Percentiles rank a stretch among this genome's conserved stretches.
These are phyloP conservation scores for Termitomyces sp. DNA, from an alignment of 768 basidiomycete genomes.

Conservation along the genomic window DNA sequence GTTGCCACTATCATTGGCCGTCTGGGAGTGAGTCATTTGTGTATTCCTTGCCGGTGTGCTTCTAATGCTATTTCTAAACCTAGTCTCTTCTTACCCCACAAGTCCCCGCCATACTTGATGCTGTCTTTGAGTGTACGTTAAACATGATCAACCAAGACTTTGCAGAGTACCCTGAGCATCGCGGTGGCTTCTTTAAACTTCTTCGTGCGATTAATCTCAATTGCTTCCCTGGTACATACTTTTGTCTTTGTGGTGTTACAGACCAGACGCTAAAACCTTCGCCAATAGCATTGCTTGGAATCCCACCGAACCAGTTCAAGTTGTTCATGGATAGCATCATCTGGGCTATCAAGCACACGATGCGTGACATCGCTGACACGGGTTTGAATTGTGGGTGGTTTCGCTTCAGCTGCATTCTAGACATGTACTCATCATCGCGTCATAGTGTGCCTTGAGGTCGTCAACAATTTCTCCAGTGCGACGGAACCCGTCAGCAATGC, in stretches of 20 bases:
- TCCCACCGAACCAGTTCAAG: slow-evolving; percentile 94
- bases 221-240: slow-evolving; percentile 83
- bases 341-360: slow-evolving; percentile 99
- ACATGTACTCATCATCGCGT: slow-evolving; percentile 1
- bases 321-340: slow-evolving; percentile 97
- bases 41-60: neutral
- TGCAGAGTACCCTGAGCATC: slow-evolving; percentile 97
- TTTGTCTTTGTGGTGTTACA: neutral
- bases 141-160: slow-evolving; percentile 99
- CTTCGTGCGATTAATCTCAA: slow-evolving; percentile 86
- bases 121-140: slow-evolving; percentile 94
- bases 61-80: slow-evolving; percentile 7
- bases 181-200: slow-evolving; percentile 94
- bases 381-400: slow-evolving; percentile 62
- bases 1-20: slow-evolving; percentile 92
- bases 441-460: slow-evolving; percentile 84
- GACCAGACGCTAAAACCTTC: slow-evolving; percentile 3
- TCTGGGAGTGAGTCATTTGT: slow-evolving; percentile 61
- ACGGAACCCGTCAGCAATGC: slow-evolving; percentile 79
- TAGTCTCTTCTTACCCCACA: slow-evolving; percentile 87
- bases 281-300: slow-evolving; percentile 64
- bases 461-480: slow-evolving; percentile 85
- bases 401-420: slow-evolving; percentile 1
- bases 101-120: slow-evolving; percentile 92
- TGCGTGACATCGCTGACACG: slow-evolving; percentile 96